phyloP scores from a whole-genome alignment of 768 basidiomycete genomes.

The Leucocoprinus leucothites region DNA sequence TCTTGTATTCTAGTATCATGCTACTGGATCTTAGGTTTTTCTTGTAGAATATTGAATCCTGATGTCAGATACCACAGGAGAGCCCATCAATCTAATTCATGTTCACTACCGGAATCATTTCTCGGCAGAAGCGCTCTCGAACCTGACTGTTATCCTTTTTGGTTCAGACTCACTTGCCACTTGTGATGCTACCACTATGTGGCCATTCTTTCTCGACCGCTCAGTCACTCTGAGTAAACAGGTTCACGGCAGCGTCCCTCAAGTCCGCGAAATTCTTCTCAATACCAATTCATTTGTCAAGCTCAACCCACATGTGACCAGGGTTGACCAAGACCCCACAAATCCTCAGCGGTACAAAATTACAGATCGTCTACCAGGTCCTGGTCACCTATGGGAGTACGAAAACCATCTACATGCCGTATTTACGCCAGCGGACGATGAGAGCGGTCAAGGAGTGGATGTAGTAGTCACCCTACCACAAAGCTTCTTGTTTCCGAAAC shows the following conservation, averaged over 20 bases:
- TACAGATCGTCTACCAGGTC: constrained; percentile 6
- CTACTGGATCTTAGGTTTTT: background rate
- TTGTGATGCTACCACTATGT: constrained; percentile 17
- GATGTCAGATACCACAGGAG: background rate
- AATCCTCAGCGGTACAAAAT: constrained; percentile 9
- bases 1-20: background rate
- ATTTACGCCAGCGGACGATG: constrained; percentile 12
- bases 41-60: background rate
- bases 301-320: constrained; percentile 9
- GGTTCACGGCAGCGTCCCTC: constrained; percentile 14
- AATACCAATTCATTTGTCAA: background rate
- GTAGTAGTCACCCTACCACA: constrained; percentile 13
- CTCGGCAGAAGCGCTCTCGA: too few relatives aligned
- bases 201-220: constrained; percentile 29
- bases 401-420: background rate
- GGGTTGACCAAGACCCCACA: constrained; percentile 9
- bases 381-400: constrained; percentile 2
- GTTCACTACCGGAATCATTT: too few relatives aligned
- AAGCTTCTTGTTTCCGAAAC: constrained; percentile 11
- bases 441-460: constrained; percentile 17
- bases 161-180: too few relatives aligned
- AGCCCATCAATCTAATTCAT: too few relatives aligned
- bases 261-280: constrained; percentile 6
- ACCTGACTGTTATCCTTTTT: too few relatives aligned
- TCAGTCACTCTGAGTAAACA: constrained; percentile 21